Base-by-base conservation (phyloP, 352 stramenopile species). In the Pythium volutum region DNA sequence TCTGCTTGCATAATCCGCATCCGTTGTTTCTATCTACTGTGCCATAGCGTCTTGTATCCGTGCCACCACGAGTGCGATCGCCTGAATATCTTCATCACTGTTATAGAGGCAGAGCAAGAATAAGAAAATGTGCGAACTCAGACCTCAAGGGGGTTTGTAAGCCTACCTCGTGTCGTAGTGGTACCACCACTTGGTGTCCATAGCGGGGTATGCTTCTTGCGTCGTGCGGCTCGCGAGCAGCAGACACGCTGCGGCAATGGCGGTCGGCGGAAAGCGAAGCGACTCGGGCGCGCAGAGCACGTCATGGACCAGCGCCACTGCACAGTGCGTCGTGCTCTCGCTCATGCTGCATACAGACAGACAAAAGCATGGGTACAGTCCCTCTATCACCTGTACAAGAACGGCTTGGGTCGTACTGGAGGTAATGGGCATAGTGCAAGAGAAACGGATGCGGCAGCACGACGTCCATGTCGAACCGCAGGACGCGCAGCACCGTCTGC, bases 161-260 rank as follows among this genome's bases (percentile, higher is more conserved):
- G n/a, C n/a, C n/a, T n/a, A 84, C 75, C 73, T 82, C 4, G 73
- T 73, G 55, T 82, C 74, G 65, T 71, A 80, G 14, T 48, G 56
- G 27, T 81, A 82, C 76, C 76, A 84, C 76, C 76, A 84, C 53
- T 81, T 84, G 25, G 31, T 46, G 12, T 47, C 39, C n/a, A 4
- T 52, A n/a, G 11, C 22, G 18, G 23, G 11, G 39, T 46, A 12
- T 33, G n/a, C 29, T 16, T 61, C 31, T 41, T 64, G 22, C 58
- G 49, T 54, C 11, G 72, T 33, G 1, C 55, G 34, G 20, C 51
- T 66, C 1, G 73, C 74, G 20, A 80, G 63, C 6, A 65, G 56
- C 22, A 82, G 26, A 38, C 69, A 71, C 1, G 48, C 57, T 4
- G 76, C 69, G 14, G 71, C 76, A 51, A 84, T 20, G 5, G 55